These are phyloP conservation scores for Septoria petroselini DNA, from an alignment of 2,329 filamentous ascomycete genomes.

Conservation along the genomic window DNA sequence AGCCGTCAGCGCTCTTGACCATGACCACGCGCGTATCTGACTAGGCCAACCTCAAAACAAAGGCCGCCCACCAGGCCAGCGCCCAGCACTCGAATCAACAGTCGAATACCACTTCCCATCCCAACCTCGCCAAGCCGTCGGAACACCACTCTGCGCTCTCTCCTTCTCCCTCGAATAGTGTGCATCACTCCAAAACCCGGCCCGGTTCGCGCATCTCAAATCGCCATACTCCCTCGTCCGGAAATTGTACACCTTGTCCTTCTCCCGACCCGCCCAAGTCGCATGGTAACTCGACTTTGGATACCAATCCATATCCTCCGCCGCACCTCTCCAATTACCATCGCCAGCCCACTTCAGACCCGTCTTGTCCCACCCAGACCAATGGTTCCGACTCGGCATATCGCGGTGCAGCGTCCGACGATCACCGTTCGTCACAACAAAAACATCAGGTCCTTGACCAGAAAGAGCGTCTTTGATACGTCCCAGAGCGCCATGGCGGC, in stretches of 20 bases:
- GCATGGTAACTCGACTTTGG: conserved; percentile 33
- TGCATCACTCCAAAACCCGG: conserved; percentile 33
- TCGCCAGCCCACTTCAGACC: conserved; percentile 16
- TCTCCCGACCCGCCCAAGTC: conserved; percentile 24
- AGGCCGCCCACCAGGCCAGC: conserved; percentile 29
- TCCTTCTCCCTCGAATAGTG: conserved; percentile 27
- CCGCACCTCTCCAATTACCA: conserved; percentile 39
- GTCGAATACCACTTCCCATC: conserved; percentile 34
- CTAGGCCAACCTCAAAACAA: conserved; percentile 7
- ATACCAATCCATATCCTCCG: conserved; percentile 35
- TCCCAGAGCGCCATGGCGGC: conserved; percentile 38
- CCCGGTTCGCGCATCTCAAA: conserved; percentile 14
- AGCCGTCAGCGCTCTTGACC: too few relatives aligned
- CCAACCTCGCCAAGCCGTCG: conserved; percentile 24
- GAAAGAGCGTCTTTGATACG: conserved; percentile 45
- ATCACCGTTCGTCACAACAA: conserved; percentile 42
- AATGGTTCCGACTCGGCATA: conserved; percentile 39
- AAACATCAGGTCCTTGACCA: conserved; percentile 47
- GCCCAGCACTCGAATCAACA: conserved; percentile 23
- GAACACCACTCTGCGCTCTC: conserved; percentile 26
- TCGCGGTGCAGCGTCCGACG: conserved; percentile 40
- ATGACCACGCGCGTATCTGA: neutral
- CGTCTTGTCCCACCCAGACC: conserved; percentile 38
- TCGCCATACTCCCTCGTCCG: conserved; percentile 30
- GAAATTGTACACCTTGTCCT: conserved; percentile 32